Base-by-base conservation (phyloP, 2,329 filamentous ascomycete genomes). In the Bretziella fagacearum region DNA sequence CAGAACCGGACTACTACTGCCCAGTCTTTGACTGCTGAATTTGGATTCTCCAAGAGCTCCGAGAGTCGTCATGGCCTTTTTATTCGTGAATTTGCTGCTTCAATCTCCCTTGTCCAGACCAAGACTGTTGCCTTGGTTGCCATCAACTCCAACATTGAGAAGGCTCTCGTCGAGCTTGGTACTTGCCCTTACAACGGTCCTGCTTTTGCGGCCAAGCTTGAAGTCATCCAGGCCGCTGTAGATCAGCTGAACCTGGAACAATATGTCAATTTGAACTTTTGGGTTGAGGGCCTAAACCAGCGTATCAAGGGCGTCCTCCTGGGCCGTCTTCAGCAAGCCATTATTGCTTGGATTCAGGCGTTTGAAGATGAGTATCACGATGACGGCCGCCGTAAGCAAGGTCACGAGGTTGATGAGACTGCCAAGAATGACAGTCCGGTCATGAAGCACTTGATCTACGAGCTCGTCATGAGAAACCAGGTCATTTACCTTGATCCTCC, bases 31-130 rank as follows among this genome's bases (percentile, higher is more conserved):
- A 56, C 58, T 7, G n/a, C n/a, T 22, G 65, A 67, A 42, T 66
- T 67, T 47, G 60, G 62, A 3, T 54, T 65, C 10, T 54, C 70
- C 49, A 73, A 74, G 54, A 70, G 72, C 42, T 71, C 74, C 15
- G 87, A 94, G 61, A 94, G 84, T 65, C 91, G 87, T 61, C 93
- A 98, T 60, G 86, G 95, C 44, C 82, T 94, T 58, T 98, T 96
- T 59, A 87, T 98, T 42, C 82, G 87, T 26, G 86, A 95, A 56
- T 93, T 98, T 56, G 87, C 86, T 30, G 74, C 78, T 1, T 80
- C 87, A 0, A 85, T 94, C 4, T 89, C 86, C 0, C 71, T 91
- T 13, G 71, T 99, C 1, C 91, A 98, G 62, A 74, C 71, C 48
- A 98, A 99, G 65, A 86, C 87, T 0, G 71, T 78, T 8, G 81